Percentiles rank a stretch among this genome's conserved stretches.
phyloP scores from a whole-genome alignment of 2,329 filamentous ascomycete genomes.

The Amauroascus niger region DNA sequence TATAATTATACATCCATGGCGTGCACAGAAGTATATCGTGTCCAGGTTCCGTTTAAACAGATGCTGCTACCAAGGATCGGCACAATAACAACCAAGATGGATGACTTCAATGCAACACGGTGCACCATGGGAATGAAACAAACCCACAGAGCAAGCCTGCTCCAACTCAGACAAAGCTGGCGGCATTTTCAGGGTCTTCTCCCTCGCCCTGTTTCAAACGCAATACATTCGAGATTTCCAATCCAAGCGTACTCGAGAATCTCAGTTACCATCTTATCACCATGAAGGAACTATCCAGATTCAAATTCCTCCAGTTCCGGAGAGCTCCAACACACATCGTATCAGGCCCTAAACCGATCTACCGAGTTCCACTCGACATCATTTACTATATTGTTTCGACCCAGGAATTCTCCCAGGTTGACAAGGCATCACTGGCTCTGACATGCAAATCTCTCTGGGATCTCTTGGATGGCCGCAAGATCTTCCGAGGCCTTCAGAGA shows the following conservation, averaged over 20 bases:
- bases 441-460: conserved; percentile 3
- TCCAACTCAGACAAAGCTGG: neutral
- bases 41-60: too few species aligned
- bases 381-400: conserved; percentile 4
- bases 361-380: neutral
- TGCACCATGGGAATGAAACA: too few species aligned
- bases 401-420: neutral
- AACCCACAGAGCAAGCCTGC: neutral
- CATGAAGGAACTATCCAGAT: neutral
- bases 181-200: too few species aligned
- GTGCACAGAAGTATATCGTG: too few species aligned
- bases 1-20: too few species aligned
- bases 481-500: neutral
- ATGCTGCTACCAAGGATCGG: too few species aligned
- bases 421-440: conserved; percentile 6
- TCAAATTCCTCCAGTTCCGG: neutral
- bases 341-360: neutral
- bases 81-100: too few species aligned
- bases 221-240: too few species aligned
- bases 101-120: too few species aligned
- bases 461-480: neutral
- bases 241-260: too few species aligned
- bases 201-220: too few species aligned
- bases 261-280: too few species aligned
- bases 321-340: neutral